Conservation (phyloP, 805 yeast genomes). For the Yarrowia deformans region DNA sequence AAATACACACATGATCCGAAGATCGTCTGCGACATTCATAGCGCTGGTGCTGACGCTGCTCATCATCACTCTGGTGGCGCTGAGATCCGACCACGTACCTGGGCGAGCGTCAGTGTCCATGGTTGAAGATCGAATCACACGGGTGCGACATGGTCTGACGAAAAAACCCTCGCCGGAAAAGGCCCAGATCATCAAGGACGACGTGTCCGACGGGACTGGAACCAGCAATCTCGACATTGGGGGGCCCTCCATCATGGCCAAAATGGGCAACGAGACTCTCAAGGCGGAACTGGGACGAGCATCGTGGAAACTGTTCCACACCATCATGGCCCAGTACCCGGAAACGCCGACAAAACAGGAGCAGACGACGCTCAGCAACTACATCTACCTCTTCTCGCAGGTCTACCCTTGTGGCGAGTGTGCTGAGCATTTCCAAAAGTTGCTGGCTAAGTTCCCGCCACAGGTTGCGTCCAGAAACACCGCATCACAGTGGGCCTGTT, state of each 20-base stretch:
- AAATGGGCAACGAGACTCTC: constrained; percentile 85
- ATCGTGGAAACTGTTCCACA: constrained; percentile 91
- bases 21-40: constrained; percentile 31
- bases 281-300: constrained; percentile 87
- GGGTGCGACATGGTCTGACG: constrained; percentile 41
- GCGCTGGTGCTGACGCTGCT: constrained; percentile 27
- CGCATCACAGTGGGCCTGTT: constrained; percentile 97
- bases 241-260: constrained; percentile 80
- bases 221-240: constrained; percentile 31
- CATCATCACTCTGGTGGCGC: constrained; percentile 27
- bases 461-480: constrained; percentile 75
- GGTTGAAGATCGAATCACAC: constrained; percentile 41
- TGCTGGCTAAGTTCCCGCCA: constrained; percentile 79
- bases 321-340: constrained; percentile 90
- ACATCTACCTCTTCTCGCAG: constrained; percentile 78
- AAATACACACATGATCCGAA: constrained; percentile 1
- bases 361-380: constrained; percentile 65
- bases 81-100: constrained; percentile 31
- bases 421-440: constrained; percentile 83
- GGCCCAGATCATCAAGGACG: constrained; percentile 1
- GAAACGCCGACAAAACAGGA: constrained; percentile 75
- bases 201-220: neutral
- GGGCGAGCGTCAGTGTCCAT: constrained; percentile 27
- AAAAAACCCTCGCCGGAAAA: neutral
- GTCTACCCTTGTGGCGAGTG: constrained; percentile 94